Conservation (phyloP, 2,329 filamentous ascomycete species). For the Dothistroma septosporum region DNA sequence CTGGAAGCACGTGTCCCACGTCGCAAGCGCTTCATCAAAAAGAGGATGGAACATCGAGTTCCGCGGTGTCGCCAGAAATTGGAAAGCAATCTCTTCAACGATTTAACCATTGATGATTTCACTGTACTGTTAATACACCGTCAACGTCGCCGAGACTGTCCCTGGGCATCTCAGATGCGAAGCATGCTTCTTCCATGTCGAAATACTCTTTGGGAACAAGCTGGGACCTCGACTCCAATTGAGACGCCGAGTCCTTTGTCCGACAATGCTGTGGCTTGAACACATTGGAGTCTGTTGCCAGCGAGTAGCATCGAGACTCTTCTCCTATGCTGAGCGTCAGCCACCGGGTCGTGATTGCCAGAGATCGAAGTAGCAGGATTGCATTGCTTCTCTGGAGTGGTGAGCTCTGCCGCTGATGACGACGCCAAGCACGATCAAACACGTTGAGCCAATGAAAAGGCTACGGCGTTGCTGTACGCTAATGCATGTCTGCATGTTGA, state of each 20-base stretch:
- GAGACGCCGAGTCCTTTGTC: neutral
- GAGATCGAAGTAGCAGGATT: neutral
- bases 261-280: neutral
- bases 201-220: neutral
- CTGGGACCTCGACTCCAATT: neutral
- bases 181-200: conserved; percentile 9
- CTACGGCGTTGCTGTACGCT: neutral
- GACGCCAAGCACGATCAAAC: neutral
- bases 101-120: conserved; percentile 5
- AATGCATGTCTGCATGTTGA: neutral
- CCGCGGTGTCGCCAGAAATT: conserved; percentile 11
- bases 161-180: conserved; percentile 13
- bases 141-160: conserved; percentile 14
- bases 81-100: conserved; percentile 9
- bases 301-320: neutral
- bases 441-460: neutral
- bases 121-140: conserved; percentile 7
- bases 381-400: neutral
- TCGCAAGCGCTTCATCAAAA: conserved; percentile 12
- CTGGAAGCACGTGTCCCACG: conserved; percentile 6
- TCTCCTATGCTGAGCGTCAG: neutral
- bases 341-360: neutral
- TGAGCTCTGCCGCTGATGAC: neutral
- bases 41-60: conserved; percentile 10
- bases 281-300: neutral